Percentiles rank a stretch among this genome's conserved stretches.
These are phyloP conservation scores for Gaertneriomyces semiglobifer DNA, from an alignment of 192 early-diverging fungal genomes.

Conservation along the genomic window DNA sequence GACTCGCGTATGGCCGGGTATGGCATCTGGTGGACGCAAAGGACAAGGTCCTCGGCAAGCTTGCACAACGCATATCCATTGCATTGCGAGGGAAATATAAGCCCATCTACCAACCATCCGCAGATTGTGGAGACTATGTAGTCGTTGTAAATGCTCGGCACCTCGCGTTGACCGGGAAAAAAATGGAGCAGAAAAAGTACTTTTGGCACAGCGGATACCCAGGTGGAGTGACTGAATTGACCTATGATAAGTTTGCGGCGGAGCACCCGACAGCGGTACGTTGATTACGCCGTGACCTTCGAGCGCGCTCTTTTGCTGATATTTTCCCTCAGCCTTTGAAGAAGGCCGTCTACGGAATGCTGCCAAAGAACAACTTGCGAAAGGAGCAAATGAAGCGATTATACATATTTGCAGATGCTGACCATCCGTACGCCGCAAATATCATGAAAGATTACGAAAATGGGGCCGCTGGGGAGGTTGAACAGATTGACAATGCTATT, in stretches of 20 bases:
- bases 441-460: constrained; percentile 72
- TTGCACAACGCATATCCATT: constrained; percentile 79
- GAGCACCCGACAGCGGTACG: constrained; percentile 72
- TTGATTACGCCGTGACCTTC: not conserved
- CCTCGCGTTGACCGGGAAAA: constrained; percentile 75
- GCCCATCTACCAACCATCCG: constrained; percentile 85
- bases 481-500: not conserved
- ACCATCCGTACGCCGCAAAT: constrained; percentile 84
- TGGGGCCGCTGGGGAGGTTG: not conserved
- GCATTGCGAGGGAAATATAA: constrained; percentile 97
- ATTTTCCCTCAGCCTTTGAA: constrained; percentile 54
- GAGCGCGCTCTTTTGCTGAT: not conserved
- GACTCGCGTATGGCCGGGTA: constrained; percentile 60
- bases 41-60: constrained; percentile 79
- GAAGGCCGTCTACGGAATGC: constrained; percentile 90
- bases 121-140: constrained; percentile 94
- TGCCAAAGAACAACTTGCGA: constrained; percentile 90
- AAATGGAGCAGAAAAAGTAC: constrained; percentile 82
- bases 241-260: constrained; percentile 67
- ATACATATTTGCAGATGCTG: constrained; percentile 75
- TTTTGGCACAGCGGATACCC: constrained; percentile 81
- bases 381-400: constrained; percentile 72
- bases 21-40: constrained; percentile 92
- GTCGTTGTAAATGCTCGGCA: constrained; percentile 90
- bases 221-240: constrained; percentile 79